Evolutionary conservation across 2,329 filamentous ascomycete species (phyloP), one percentile per base, ranked within the genome.

Genomic region (Talaromyces sp.): DNA sequence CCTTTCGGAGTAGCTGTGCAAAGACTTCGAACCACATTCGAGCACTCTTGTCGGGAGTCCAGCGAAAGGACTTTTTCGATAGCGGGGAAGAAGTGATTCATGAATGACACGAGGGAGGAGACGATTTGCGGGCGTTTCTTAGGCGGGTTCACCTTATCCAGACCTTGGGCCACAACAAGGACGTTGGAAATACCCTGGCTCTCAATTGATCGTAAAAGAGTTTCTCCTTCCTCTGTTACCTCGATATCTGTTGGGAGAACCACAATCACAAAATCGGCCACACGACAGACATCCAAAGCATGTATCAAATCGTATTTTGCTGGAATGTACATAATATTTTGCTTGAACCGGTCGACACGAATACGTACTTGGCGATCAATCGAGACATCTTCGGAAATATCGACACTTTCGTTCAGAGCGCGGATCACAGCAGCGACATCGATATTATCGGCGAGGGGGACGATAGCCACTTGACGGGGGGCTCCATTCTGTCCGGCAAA

Each of bases 1-100:
- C 95, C 95, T 80, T 96, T 98, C 11, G 95, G 94, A 51, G 90
- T 93, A 40, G 91, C 92, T 69, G 89, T 97, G 83, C 95, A 99
- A 17, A 99, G 81, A 31, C 93, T 94, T 61, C 96, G 87, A 78
- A 98, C 91, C 43, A 96, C 82, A 75, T 97, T 98, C 61, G 92
- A 87, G 75, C 91, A 94, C 76, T 99, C 95, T 75, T 97, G 93
- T 74, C 91, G 86, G 68, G 87, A 94, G 74, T 97, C 93, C 64
- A 97, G 83, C 70, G 88, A 95, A 77, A 94, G 92, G 17, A 99
- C 85, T 78, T 95, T 97, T 72, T 97, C 93, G 72, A 95, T 90
- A 27, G 91, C 87, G 0, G 95, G 93, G 76, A 98, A 94, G 81
- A 97, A 99, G 76, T 97, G 94, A 29, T 89, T 92, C 73, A 98